These are phyloP conservation scores for Nyctanthes arbortristis DNA, from an alignment of 257 asterid species.

Conservation along the genomic window DNA sequence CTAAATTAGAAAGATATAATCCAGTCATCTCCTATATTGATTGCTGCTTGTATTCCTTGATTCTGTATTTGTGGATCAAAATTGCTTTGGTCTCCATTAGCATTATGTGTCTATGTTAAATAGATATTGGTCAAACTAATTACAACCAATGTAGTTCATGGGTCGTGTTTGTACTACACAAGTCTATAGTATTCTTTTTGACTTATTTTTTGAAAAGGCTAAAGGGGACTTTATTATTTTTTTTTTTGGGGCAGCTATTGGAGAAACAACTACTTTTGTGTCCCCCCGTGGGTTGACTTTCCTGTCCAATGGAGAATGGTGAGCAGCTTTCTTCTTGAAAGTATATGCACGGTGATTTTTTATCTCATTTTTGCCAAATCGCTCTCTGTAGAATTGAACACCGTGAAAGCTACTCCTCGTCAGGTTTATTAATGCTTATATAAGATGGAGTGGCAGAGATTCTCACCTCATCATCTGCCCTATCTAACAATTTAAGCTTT, in stretches of 20 bases:
- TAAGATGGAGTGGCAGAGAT: not conserved
- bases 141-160: no score
- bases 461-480: not conserved
- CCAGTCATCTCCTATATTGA: not conserved
- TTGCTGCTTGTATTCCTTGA: not conserved
- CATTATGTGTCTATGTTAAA: no score
- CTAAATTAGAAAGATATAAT: not conserved
- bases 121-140: no score
- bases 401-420: not conserved
- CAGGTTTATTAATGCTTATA: not conserved
- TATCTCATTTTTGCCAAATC: not conserved
- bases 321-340: constrained; percentile 26
- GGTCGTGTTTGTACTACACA: no score
- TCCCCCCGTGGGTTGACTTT: constrained; percentile 68
- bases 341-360: constrained; percentile 21
- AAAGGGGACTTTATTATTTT: no score
- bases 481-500: no score
- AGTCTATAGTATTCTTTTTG: no score
- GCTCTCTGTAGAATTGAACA: not conserved
- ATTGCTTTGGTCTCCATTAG: no score
- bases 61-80: not conserved
- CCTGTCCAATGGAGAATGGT: constrained; percentile 99
- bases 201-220: no score
- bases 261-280: constrained; percentile 80
- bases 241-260: constrained; percentile 67